Conservation (phyloP, 2,329 filamentous ascomycete genomes). For the Colletotrichum plurivorum region DNA sequence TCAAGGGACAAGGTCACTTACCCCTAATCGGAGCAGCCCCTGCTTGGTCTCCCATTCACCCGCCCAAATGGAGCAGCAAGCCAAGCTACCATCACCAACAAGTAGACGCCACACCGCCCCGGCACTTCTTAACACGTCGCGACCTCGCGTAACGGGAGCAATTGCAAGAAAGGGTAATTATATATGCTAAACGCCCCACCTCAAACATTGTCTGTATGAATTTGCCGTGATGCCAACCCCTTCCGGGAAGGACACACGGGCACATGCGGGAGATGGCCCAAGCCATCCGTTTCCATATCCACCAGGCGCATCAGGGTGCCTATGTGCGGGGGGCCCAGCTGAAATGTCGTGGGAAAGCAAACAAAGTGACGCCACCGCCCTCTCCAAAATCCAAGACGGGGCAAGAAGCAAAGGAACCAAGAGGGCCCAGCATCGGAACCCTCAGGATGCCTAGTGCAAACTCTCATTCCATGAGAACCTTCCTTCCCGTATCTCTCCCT, state of each 20-base stretch:
- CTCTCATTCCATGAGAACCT: background rate
- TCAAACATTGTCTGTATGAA: background rate
- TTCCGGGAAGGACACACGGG: background rate
- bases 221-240: background rate
- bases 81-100: too few relatives aligned
- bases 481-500: background rate
- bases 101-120: too few relatives aligned
- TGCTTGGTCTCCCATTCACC: too few relatives aligned
- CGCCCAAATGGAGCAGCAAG: too few relatives aligned
- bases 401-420: background rate
- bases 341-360: too few relatives aligned
- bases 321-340: too few relatives aligned
- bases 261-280: background rate
- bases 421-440: background rate
- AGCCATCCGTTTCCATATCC: background rate
- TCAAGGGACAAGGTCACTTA: too few relatives aligned
- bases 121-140: too few relatives aligned
- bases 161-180: background rate
- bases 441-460: constrained; percentile 13
- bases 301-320: background rate
- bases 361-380: background rate
- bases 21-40: too few relatives aligned
- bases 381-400: background rate
- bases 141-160: background rate
- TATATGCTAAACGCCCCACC: constrained; percentile 1